Evolutionary conservation across 495 filamentous ascomycete genomes (phyloP), one percentile per base, ranked within the genome.

Genomic region (Penicillium angulare): DNA sequence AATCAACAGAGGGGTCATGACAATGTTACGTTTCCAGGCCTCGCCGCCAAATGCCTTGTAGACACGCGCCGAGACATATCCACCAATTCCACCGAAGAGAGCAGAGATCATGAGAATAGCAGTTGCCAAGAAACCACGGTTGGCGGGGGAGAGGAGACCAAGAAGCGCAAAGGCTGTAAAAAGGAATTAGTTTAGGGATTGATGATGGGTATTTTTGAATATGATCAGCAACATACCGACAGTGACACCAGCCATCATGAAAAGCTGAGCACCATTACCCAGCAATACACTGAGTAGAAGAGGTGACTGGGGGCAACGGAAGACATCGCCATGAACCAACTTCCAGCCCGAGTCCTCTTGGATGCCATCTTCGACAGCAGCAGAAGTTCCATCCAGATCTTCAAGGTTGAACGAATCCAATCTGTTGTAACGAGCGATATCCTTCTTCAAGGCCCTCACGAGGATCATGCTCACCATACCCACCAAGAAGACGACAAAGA

Each of bases 271-370:
- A 20, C 93, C 93, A 63, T 93, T 97, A 27, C 93, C 93, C 41
- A 97, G 79, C 60, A 98, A 79, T 12, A 98, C 76, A 63, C 90
- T 89, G 17, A 98, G 79, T 6, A 96, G 74, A 35, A 98, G 77
- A 1, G 91, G 87, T 46, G 88, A 83, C 49, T 82, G 79, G 5
- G 93, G 93, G 9, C 89, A 83, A 34, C 93, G 84, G 78, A 98
- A 98, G 33, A 98, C 92, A 69, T 98, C 93, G 36, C 93, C 93
- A 59, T 98, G 93, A 0, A 98, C 92, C 36, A 98, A 75, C 72
- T 98, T 98, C 93, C 93, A 98, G 31, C 93, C 93, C 5, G 90
- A 96, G 67, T 98, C 93, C 65, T 98, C 93, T 63, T 96, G 91
- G 1, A 97, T 88, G 12, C 91, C 92, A 60, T 97, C 93, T 52